A percentile compares a stretch with the other conserved stretches of the same genome.
Conservation (phyloP, 208 protist genomes). For the Tritrichomonas musculus region DNA sequence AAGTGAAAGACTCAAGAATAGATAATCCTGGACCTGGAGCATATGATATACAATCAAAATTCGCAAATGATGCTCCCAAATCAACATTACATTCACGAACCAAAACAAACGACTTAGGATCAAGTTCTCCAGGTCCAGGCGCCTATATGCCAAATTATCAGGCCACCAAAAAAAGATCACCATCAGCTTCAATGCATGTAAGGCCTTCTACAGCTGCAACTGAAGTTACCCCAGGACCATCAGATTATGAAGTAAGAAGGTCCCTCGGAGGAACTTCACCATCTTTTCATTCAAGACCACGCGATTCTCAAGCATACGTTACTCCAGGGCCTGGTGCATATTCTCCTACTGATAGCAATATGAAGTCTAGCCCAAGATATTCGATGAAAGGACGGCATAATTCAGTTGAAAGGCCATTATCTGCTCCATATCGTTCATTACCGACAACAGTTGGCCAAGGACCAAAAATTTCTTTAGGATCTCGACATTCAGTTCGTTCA, state of each 20-base stretch:
- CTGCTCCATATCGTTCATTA: neutral
- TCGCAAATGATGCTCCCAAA: neutral
- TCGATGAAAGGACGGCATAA: neutral
- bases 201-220: neutral
- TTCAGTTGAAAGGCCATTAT: too few species aligned
- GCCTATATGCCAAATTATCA: neutral
- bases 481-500: neutral
- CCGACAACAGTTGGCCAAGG: neutral
- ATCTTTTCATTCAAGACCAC: neutral
- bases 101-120: neutral
- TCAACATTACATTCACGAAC: neutral
- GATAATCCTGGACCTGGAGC: slow-evolving; percentile 12
- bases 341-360: neutral
- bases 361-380: neutral
- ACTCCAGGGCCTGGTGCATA: neutral
- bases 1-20: neutral
- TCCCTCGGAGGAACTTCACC: neutral
- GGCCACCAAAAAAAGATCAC: neutral
- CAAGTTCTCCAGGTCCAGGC: neutral
- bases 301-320: neutral
- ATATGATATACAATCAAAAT: neutral
- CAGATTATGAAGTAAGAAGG: neutral
- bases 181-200: neutral
- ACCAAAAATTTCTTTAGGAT: neutral
- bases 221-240: neutral